Evolutionary conservation across 1,284 basidiomycete genomes (phyloP).

Genomic region (Rhodotorula mucilaginosa): DNA sequence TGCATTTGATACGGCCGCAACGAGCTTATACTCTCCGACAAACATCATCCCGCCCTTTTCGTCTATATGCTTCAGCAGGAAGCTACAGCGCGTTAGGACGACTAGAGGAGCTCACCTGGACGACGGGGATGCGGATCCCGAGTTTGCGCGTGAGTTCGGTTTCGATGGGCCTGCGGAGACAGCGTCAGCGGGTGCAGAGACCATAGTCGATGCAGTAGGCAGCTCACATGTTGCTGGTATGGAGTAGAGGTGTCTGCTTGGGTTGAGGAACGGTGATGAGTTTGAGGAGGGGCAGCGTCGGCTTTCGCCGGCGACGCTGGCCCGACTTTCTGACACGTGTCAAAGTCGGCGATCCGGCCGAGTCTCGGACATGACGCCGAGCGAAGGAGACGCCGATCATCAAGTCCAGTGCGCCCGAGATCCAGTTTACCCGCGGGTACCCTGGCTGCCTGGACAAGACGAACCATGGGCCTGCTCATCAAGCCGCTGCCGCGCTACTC

Average conservation of each 20-base stretch:
- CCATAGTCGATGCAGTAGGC: not conserved
- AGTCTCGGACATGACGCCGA: too few species aligned
- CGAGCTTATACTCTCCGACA: slow-evolving; percentile 61
- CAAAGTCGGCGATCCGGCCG: too few species aligned
- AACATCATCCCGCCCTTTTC: slow-evolving; percentile 43
- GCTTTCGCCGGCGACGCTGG: too few species aligned
- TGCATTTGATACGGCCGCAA: slow-evolving; percentile 77
- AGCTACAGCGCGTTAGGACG: not conserved
- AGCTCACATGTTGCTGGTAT: too few species aligned
- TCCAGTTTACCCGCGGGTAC: too few species aligned
- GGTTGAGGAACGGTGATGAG: too few species aligned
- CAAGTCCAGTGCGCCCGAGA: too few species aligned
- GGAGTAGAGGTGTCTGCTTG: too few species aligned
- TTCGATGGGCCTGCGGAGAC: slow-evolving; percentile 42
- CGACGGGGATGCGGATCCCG: slow-evolving; percentile 47
- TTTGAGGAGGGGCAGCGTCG: too few species aligned
- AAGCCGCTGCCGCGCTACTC: not conserved
- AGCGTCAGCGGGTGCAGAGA: not conserved
- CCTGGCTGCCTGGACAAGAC: too few species aligned
- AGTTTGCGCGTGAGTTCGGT: slow-evolving; percentile 49
- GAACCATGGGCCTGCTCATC: not conserved
- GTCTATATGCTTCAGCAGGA: not conserved
- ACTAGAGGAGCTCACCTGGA: slow-evolving; percentile 29
- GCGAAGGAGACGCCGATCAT: too few species aligned
- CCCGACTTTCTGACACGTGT: too few species aligned